phyloP scores from a whole-genome alignment of 495 filamentous ascomycete genomes.

The Daldinia bambusicola region DNA sequence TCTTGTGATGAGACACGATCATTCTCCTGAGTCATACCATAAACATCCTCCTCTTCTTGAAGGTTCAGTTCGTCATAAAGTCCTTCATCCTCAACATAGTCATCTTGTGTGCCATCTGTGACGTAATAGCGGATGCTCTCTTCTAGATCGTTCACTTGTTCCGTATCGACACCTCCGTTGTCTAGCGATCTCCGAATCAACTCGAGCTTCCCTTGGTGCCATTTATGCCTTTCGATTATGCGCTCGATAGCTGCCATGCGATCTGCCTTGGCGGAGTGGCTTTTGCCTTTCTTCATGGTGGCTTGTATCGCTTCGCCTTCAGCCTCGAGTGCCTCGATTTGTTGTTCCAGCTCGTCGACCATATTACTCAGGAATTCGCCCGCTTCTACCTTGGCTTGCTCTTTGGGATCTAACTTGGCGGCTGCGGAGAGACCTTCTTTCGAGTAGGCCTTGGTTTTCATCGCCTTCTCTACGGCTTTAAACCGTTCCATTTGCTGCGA shows the following conservation, averaged over 20 bases:
- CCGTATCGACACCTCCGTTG: constrained; percentile 88
- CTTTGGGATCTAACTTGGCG: constrained; percentile 91
- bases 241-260: constrained; percentile 86
- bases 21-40: constrained; percentile 81
- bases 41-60: constrained; percentile 86
- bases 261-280: constrained; percentile 81
- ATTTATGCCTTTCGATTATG: constrained; percentile 92
- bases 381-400: constrained; percentile 88
- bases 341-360: constrained; percentile 93
- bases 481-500: constrained; percentile 98
- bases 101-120: constrained; percentile 84
- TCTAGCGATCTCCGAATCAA: constrained; percentile 88
- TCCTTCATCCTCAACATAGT: constrained; percentile 88
- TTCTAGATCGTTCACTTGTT: constrained; percentile 85
- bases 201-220: constrained; percentile 93
- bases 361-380: constrained; percentile 83
- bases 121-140: constrained; percentile 96
- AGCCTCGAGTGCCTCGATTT: constrained; percentile 91
- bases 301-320: constrained; percentile 88
- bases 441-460: constrained; percentile 99
- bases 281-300: constrained; percentile 93
- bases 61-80: constrained; percentile 96
- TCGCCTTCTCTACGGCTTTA: constrained; percentile 99
- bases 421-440: constrained; percentile 94
- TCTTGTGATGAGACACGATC: constrained; percentile 95